These are phyloP conservation scores for Trichoderma koningii DNA, from an alignment of 2,329 filamentous ascomycete species.

Conservation along the genomic window DNA sequence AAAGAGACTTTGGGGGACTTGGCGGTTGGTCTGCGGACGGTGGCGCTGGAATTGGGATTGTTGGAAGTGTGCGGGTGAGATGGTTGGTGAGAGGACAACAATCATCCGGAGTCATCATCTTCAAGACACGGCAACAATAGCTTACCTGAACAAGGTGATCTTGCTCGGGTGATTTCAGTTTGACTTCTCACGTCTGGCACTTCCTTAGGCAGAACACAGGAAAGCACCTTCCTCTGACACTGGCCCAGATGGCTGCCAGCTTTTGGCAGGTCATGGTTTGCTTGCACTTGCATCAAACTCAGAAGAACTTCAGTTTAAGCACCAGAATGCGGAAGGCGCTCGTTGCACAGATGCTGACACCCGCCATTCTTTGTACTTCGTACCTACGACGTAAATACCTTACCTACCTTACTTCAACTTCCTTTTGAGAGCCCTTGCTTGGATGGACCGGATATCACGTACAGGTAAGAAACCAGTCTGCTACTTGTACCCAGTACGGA, in stretches of 20 bases:
- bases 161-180: too few species aligned
- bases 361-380: not conserved
- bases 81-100: not conserved
- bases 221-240: not conserved
- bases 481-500: too few species aligned
- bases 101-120: not conserved
- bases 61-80: not conserved
- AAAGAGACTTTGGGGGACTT: not conserved
- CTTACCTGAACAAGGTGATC: too few species aligned
- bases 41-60: slow-evolving; percentile 14
- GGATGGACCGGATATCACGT: too few species aligned
- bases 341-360: not conserved
- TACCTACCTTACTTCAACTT: not conserved
- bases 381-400: too few species aligned
- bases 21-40: not conserved
- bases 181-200: not conserved
- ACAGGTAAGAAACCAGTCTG: too few species aligned
- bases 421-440: too few species aligned
- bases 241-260: slow-evolving; percentile 6
- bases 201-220: not conserved
- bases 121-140: not conserved
- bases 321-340: slow-evolving; percentile 7
- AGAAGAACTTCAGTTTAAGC: not conserved
- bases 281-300: not conserved
- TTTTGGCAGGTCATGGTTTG: not conserved